Evolutionary conservation across 345 rosid species (phyloP).

Genomic region (Aquilaria yunnanensis): DNA sequence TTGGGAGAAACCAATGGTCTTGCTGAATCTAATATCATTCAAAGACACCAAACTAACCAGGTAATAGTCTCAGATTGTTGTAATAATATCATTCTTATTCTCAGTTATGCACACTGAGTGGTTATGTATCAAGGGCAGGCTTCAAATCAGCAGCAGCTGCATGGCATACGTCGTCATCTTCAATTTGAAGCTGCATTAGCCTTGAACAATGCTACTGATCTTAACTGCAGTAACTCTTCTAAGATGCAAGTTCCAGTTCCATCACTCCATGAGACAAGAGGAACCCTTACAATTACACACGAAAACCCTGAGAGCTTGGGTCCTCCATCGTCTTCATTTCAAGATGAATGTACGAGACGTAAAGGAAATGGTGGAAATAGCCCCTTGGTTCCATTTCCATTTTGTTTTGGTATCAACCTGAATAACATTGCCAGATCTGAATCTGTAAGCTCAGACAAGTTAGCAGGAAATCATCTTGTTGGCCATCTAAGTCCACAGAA

Average conservation of each 20-base stretch:
- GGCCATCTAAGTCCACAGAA: conserved; percentile 10
- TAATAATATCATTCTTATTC: background rate
- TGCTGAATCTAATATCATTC: no score
- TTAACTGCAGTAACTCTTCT: conserved; percentile 3
- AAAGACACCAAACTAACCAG: no score
- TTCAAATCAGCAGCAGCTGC: conserved; percentile 12
- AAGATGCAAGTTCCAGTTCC: conserved; percentile 9
- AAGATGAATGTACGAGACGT: conserved; percentile 7
- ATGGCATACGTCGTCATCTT: conserved; percentile 28
- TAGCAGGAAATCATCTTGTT: conserved; percentile 5
- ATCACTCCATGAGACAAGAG: conserved; percentile 7
- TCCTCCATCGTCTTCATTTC: conserved; percentile 6
- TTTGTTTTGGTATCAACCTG: conserved; percentile 11
- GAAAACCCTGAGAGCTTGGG: conserved; percentile 1
- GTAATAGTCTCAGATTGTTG: background rate
- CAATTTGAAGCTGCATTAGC: conserved; percentile 21
- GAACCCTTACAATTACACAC: conserved; percentile 6
- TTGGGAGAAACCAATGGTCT: background rate
- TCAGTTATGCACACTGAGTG: no score
- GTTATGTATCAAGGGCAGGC: conserved; percentile 8
- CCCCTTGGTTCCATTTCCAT: background rate
- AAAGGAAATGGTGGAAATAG: background rate
- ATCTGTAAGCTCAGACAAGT: conserved; percentile 11
- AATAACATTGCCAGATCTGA: conserved; percentile 1
- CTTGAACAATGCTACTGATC: background rate